Base-by-base conservation (phyloP, 2,329 filamentous ascomycete genomes). In the Ophiocordyceps polyrhachis-furcata region DNA sequence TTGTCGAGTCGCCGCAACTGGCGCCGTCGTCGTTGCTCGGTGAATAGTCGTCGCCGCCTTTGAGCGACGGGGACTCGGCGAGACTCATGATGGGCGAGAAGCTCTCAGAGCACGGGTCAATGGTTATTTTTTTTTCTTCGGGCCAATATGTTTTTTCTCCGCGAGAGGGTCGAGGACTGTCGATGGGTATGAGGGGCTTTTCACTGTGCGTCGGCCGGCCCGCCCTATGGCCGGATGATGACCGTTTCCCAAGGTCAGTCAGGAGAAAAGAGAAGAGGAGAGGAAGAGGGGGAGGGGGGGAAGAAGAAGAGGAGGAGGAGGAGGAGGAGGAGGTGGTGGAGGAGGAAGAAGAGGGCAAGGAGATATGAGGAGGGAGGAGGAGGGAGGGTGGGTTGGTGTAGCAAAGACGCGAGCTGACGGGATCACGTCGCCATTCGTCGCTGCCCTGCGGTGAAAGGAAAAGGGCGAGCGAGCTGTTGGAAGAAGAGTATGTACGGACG, bases 1-100 rank as follows among this genome's bases (percentile, higher is more conserved):
- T 58, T 29, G 59, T 59, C 32, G 59, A 57, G 46, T 57, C 55
- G 47, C 55, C 53, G 44, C 53, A 47, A 41, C 50, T 53, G 44
- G 52, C 51, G 32, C 53, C 49, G 45, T 59, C 56, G 44, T 54
- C 52, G 46, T 48, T 44, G 41, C 28, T 28, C 17, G 31, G 42
- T 15, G 45, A 35, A 14, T 32, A 44, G 41, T 19, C 47, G 28
- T 50, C 48, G 46, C 47, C 45, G 45, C 47, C 47, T 45, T 46
- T 43, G 19, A 51, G 47, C 46, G 49, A 47, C 40, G 56, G 50
- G 41, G 55, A 51, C 50, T 55, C 52, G 45, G 54, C 52, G 45
- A 60, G 55, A 47, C 55, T 58, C 57, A 60, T 61, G 41, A 45
- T 51, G 14, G 29, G 28, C n/a, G 35, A 20, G 12, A 19, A 21